A percentile compares a stretch with the other conserved stretches of the same genome.
These are phyloP conservation scores for Coniella lustricola DNA, from an alignment of 2,329 filamentous ascomycete species.

Conservation along the genomic window DNA sequence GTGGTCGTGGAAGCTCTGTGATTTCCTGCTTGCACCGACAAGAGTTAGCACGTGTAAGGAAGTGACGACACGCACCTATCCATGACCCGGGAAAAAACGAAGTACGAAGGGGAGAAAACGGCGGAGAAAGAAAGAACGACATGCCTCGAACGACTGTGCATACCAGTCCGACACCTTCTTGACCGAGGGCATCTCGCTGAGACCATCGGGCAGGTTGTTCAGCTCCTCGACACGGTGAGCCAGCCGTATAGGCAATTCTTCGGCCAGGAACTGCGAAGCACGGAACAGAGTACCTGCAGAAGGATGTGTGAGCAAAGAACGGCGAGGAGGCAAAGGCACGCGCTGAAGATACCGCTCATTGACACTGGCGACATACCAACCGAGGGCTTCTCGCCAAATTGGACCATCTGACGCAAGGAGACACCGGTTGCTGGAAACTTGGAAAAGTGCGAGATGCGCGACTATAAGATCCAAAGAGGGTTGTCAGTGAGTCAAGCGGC, in stretches of 20 bases:
- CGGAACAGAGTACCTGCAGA: conserved; percentile 81
- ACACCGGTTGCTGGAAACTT: conserved; percentile 95
- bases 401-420: conserved; percentile 96
- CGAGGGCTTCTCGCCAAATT: conserved; percentile 92
- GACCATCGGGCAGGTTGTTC: conserved; percentile 82
- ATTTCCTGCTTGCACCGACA: conserved; percentile 62
- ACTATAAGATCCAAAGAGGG: conserved; percentile 23
- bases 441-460: conserved; percentile 95
- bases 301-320: conserved; percentile 6
- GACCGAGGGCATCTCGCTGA: conserved; percentile 97
- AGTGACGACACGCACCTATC: no score
- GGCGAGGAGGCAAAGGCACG: not conserved
- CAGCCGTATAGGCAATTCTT: conserved; percentile 93
- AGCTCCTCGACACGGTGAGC: conserved; percentile 96
- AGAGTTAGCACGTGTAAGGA: not conserved
- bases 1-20: conserved; percentile 73
- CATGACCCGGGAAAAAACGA: not conserved
- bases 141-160: conserved; percentile 96
- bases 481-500: not conserved
- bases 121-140: conserved; percentile 27
- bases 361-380: conserved; percentile 52
- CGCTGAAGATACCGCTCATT: conserved; percentile 3
- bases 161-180: conserved; percentile 96
- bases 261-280: conserved; percentile 94
- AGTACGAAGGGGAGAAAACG: not conserved